These are phyloP conservation scores for Xanthoconium purpureum DNA, from an alignment of 768 basidiomycete genomes.

Conservation along the genomic window DNA sequence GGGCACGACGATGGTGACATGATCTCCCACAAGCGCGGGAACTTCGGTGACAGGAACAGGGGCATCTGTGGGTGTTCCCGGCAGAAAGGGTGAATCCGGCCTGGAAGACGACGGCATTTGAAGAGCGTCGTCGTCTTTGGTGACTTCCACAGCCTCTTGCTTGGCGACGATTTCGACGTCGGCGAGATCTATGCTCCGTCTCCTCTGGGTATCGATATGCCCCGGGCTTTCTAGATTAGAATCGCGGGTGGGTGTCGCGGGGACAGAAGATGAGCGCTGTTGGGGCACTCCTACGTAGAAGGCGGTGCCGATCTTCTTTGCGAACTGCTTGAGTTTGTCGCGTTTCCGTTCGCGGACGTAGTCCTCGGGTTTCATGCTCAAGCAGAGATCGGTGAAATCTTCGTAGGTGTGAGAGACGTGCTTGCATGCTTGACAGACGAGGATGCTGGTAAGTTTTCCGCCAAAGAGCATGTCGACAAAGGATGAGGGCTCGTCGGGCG, in stretches of 20 bases:
- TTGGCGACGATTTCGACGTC: constrained; percentile 33
- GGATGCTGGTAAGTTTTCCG: constrained; percentile 83
- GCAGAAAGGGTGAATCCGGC: constrained; percentile 10
- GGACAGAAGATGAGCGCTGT: constrained; percentile 59
- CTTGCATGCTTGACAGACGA: constrained; percentile 94
- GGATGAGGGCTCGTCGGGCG: constrained; percentile 48
- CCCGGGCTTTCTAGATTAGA: constrained; percentile 32
- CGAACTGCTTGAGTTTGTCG: constrained; percentile 72
- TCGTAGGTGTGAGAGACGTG: constrained; percentile 77
- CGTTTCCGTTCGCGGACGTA: constrained; percentile 71
- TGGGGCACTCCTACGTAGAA: constrained; percentile 29
- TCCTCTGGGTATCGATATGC: constrained; percentile 25
- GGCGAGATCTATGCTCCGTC: constrained; percentile 32
- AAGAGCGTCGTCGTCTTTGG: neutral
- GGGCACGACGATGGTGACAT: constrained; percentile 36
- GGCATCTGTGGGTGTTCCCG: constrained; percentile 14
- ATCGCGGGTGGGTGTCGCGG: constrained; percentile 37
- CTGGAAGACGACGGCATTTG: constrained; percentile 3
- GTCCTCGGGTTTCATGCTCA: constrained; percentile 84
- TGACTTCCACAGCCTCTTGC: neutral
- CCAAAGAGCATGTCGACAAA: constrained; percentile 91
- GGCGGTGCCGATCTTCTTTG: constrained; percentile 50
- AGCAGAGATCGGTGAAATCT: constrained; percentile 90
- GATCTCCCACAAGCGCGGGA: constrained; percentile 19
- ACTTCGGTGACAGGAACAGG: constrained; percentile 4